Evolutionary conservation across 2,329 filamentous ascomycete species (phyloP), one percentile per base, ranked within the genome.

Genomic region (Trichoderma sp.): DNA sequence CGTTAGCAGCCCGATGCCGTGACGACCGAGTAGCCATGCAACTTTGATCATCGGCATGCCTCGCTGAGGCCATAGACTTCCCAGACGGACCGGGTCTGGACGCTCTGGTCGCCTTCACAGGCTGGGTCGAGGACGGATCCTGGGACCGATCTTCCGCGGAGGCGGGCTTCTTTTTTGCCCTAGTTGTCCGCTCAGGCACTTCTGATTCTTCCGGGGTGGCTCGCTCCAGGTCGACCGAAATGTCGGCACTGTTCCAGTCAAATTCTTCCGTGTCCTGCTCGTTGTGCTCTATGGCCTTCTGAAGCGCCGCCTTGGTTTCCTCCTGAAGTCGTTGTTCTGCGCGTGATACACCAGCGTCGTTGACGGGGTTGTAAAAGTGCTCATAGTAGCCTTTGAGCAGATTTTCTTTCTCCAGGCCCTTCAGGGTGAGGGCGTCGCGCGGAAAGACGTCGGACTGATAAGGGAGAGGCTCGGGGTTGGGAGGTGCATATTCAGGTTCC

Each of bases 401-500:
- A 69, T 88, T 88, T 69, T 84, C 81, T 1, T 79, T 80, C 73
- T 86, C 86, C 21, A 90, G 75, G 0, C 81, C 81, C 9, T 86
- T 80, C 57, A 88, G 84, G 1, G 82, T 87, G 44, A 88, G 75
- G 52, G 79, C 81, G 1, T 80, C 81, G 52, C 82, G 78, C 5
- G 88, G 87, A 67, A 90, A 86, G 65, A 90, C 83, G 62, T 92
- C 89, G 21, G 89, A 90, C 70, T 89, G 82, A 72, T 91, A 91
- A 0, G 85, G 85, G 12, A 87, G 78, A n/a, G 87, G 83, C 69
- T 83, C 84, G 1, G 88, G 84, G 67, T 82, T 88, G 0, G 92
- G 92, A 6, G 94, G 92, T 74, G 92, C 93, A 75, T 96, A 97
- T 80, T 98, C 95, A 67, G 94, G 87, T 63, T 97, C 93, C 28